Evolutionary conservation across 2,329 filamentous ascomycete genomes (phyloP).

Genomic region (Ophiostoma sp.): DNA sequence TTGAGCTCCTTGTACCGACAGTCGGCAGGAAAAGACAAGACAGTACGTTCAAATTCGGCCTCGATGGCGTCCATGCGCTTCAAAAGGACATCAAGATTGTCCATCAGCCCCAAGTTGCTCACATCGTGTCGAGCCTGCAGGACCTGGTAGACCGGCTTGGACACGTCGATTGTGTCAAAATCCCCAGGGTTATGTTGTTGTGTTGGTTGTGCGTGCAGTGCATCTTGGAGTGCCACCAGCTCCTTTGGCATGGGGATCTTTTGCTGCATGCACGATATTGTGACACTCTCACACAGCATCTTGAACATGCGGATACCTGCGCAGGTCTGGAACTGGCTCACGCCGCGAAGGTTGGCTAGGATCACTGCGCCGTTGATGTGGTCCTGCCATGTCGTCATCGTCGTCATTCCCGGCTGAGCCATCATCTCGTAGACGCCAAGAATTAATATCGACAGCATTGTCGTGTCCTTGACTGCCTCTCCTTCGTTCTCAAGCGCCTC

Average conservation of each 20-base stretch:
- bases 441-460: slow-evolving; percentile 50
- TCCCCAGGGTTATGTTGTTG: slow-evolving; percentile 35
- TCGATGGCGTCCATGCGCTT: slow-evolving; percentile 39
- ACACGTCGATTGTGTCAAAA: slow-evolving; percentile 37
- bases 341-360: slow-evolving; percentile 47
- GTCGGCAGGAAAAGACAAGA: slow-evolving; percentile 37
- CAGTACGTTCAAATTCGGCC: slow-evolving; percentile 39
- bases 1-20: slow-evolving; percentile 43
- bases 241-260: slow-evolving; percentile 45
- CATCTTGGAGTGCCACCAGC: slow-evolving; percentile 43
- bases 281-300: slow-evolving; percentile 48
- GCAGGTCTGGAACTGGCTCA: slow-evolving; percentile 42
- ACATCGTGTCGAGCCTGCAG: slow-evolving; percentile 47
- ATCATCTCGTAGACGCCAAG: slow-evolving; percentile 52
- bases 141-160: slow-evolving; percentile 42
- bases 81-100: slow-evolving; percentile 40
- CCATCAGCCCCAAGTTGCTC: slow-evolving; percentile 34
- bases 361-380: slow-evolving; percentile 50
- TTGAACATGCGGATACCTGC: slow-evolving; percentile 49
- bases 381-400: slow-evolving; percentile 48
- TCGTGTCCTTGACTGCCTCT: slow-evolving; percentile 45
- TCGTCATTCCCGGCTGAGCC: slow-evolving; percentile 43
- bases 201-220: slow-evolving; percentile 35
- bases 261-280: slow-evolving; percentile 49
- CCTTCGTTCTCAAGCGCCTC: slow-evolving; percentile 43